These are phyloP conservation scores for Camelina neglecta DNA, from an alignment of 345 rosid species.

Conservation along the genomic window DNA sequence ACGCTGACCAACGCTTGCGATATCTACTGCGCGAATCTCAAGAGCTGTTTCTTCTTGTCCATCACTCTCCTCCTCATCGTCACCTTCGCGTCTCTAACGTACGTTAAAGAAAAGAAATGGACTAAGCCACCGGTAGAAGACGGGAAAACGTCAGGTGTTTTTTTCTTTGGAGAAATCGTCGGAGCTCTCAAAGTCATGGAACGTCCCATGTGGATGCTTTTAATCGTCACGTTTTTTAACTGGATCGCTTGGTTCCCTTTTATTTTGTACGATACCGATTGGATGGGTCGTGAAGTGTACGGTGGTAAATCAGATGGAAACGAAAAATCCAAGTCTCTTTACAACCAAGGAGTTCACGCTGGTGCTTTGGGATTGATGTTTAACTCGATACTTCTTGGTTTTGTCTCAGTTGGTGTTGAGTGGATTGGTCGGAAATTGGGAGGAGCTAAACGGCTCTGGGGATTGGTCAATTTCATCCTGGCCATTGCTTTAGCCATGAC, in stretches of 20 bases:
- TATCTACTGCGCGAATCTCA: constrained; percentile 79
- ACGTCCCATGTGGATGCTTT: constrained; percentile 71
- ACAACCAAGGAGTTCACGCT: constrained; percentile 62
- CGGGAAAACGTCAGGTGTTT: neutral
- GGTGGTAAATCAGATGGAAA: constrained; percentile 61
- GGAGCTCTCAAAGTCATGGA: constrained; percentile 56
- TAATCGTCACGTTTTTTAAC: constrained; percentile 69
- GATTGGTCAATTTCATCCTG: constrained; percentile 60
- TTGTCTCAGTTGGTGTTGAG: constrained; percentile 59
- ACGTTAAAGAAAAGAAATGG: constrained; percentile 54
- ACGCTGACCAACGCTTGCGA: constrained; percentile 72
- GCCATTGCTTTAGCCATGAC: constrained; percentile 57
- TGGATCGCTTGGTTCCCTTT: constrained; percentile 96
- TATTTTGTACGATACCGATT: constrained; percentile 76
- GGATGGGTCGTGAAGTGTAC: constrained; percentile 92
- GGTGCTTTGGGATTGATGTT: constrained; percentile 82
- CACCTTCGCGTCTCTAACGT: constrained; percentile 50
- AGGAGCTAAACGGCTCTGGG: constrained; percentile 68
- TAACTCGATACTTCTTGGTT: constrained; percentile 68
- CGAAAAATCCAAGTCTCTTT: constrained; percentile 31
- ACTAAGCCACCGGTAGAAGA: constrained; percentile 5
- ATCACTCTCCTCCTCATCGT: constrained; percentile 53
- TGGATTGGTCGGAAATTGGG: constrained; percentile 50
- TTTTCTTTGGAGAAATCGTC: constrained; percentile 49
- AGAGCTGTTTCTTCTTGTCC: constrained; percentile 71